A percentile compares a stretch with the other conserved stretches of the same genome.
Conservation (phyloP, 2,329 filamentous ascomycete species). For the Chaetomiaceae sp. region DNA sequence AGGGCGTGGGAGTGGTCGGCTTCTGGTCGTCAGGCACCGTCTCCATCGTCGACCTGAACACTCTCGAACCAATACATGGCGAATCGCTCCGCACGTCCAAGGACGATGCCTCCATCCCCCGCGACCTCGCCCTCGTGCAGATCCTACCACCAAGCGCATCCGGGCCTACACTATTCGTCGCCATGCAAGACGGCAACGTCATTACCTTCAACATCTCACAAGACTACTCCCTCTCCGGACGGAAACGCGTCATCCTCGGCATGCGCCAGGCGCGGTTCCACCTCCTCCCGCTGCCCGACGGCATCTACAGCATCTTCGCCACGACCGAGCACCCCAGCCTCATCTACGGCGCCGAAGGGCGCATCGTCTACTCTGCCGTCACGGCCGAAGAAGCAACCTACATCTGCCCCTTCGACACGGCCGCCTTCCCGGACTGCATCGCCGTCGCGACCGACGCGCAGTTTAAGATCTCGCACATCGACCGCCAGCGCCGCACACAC, state of each 20-base stretch:
- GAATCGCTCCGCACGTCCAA: slow-evolving; percentile 56
- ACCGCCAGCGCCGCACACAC: slow-evolving; percentile 82
- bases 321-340: slow-evolving; percentile 92
- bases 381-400: slow-evolving; percentile 81
- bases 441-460: slow-evolving; percentile 73
- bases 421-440: slow-evolving; percentile 75
- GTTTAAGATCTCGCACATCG: slow-evolving; percentile 75
- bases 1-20: slow-evolving; percentile 70
- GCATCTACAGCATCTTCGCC: slow-evolving; percentile 77
- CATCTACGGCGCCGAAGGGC: slow-evolving; percentile 83
- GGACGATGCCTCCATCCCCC: slow-evolving; percentile 73
- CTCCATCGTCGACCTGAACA: slow-evolving; percentile 65
- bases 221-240: slow-evolving; percentile 61
- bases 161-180: slow-evolving; percentile 75
- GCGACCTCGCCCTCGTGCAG: slow-evolving; percentile 75
- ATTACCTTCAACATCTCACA: slow-evolving; percentile 72
- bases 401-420: slow-evolving; percentile 77
- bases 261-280: slow-evolving; percentile 81
- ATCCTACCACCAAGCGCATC: slow-evolving; percentile 58
- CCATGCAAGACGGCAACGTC: slow-evolving; percentile 89
- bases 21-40: slow-evolving; percentile 84
- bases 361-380: slow-evolving; percentile 88
- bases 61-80: slow-evolving; percentile 58
- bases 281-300: slow-evolving; percentile 63
- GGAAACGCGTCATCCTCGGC: slow-evolving; percentile 80